Conservation (phyloP, 495 filamentous ascomycete species). For the Lasiosphaeriaceae sp. region DNA sequence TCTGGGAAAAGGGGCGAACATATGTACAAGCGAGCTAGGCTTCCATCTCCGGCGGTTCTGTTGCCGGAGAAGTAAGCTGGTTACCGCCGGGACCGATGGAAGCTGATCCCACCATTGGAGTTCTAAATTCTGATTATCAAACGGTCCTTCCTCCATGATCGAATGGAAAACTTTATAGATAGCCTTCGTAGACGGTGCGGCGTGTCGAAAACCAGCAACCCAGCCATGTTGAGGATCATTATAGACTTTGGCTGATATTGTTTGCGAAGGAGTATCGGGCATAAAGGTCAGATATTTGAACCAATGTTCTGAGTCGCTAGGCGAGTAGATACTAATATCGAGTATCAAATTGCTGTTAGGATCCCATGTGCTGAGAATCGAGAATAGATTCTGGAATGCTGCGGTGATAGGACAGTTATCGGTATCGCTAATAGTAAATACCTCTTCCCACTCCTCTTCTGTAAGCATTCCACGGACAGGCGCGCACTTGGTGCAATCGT, state of each 20-base stretch:
- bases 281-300: slow-evolving; percentile 32
- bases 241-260: slow-evolving; percentile 17
- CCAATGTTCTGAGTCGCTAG: slow-evolving; percentile 35
- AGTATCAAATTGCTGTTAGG: slow-evolving; percentile 27
- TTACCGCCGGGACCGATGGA: slow-evolving; percentile 27
- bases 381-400: no score
- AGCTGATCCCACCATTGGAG: slow-evolving; percentile 31
- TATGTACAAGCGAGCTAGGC: slow-evolving; percentile 24
- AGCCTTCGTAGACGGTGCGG: slow-evolving; percentile 17
- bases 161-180: slow-evolving; percentile 24
- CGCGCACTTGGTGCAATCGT: slow-evolving; percentile 30
- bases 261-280: slow-evolving; percentile 25
- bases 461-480: background rate
- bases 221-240: slow-evolving; percentile 27
- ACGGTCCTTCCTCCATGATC: slow-evolving; percentile 21
- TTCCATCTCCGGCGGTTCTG: slow-evolving; percentile 33
- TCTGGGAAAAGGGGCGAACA: slow-evolving; percentile 30
- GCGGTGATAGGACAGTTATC: no score
- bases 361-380: no score
- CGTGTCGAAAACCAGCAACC: slow-evolving; percentile 24
- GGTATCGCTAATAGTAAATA: slow-evolving; percentile 7
- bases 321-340: slow-evolving; percentile 39
- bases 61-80: slow-evolving; percentile 30
- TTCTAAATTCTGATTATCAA: slow-evolving; percentile 23
- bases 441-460: slow-evolving; percentile 11